phyloP scores from a whole-genome alignment of 768 basidiomycete genomes.

The Amanita brunnescens region DNA sequence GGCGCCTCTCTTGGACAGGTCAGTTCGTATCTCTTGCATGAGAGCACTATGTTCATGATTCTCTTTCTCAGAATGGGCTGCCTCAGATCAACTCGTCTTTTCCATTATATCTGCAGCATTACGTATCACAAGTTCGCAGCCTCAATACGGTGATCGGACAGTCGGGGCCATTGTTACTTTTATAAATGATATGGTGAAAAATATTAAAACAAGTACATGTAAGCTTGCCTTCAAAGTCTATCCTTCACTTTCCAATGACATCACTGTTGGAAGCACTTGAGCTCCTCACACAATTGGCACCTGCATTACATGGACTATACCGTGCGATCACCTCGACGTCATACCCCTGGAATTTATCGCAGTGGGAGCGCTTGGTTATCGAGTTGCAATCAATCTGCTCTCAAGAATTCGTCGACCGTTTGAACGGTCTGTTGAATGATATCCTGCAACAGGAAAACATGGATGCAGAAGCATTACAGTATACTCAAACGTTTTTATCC shows the following conservation, averaged over 20 bases:
- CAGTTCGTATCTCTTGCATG: constrained; percentile 9
- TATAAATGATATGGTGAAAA: constrained; percentile 44
- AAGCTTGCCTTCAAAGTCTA: constrained; percentile 18
- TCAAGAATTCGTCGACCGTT: constrained; percentile 56
- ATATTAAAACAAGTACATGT: constrained; percentile 49
- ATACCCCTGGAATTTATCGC: constrained; percentile 60
- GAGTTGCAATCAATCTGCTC: constrained; percentile 55
- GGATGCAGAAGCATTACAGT: constrained; percentile 40
- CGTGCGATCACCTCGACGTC: constrained; percentile 75
- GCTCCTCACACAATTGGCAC: constrained; percentile 67
- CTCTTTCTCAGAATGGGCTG: constrained; percentile 59
- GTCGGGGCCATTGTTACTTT: constrained; percentile 56
- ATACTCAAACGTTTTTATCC: constrained; percentile 60
- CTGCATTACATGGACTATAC: constrained; percentile 80
- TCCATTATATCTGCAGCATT: constrained; percentile 73
- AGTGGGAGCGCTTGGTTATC: constrained; percentile 52
- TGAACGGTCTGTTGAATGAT: constrained; percentile 63
- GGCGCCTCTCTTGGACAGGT: constrained; percentile 77
- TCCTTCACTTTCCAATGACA: not conserved
- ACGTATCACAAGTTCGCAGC: constrained; percentile 47
- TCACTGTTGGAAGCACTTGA: constrained; percentile 42
- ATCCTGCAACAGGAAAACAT: constrained; percentile 48
- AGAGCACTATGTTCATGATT: not conserved
- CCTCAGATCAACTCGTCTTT: constrained; percentile 78
- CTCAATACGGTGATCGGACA: constrained; percentile 38